Conservation (phyloP, 345 rosid genomes). For the Streptanthus diversifolius region DNA sequence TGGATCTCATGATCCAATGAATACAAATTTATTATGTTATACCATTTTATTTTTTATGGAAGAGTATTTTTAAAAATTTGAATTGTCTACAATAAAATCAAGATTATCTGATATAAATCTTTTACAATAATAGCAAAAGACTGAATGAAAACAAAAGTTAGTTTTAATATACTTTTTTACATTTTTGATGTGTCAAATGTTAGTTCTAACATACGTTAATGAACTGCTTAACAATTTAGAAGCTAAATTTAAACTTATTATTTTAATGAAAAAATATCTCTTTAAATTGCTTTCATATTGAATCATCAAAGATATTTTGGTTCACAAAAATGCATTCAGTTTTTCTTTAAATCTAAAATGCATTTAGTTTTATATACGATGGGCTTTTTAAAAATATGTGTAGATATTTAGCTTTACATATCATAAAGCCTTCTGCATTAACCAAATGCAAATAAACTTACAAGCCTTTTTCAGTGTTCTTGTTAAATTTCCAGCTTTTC, state of each 20-base stretch:
- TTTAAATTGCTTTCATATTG: background rate
- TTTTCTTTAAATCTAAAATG: background rate
- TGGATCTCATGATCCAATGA: constrained; percentile 1
- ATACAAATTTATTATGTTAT: background rate
- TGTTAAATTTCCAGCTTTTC: background rate
- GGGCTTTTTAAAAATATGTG: background rate
- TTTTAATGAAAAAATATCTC: background rate
- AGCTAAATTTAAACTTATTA: no score
- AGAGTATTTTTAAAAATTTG: no score
- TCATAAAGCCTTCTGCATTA: background rate
- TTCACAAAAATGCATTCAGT: background rate
- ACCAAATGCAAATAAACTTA: background rate
- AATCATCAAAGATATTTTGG: background rate
- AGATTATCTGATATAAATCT: no score
- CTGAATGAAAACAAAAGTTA: no score
- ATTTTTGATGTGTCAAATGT: background rate
- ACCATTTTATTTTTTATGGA: no score
- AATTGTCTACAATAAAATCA: no score
- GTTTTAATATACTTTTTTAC: no score
- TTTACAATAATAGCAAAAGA: no score
- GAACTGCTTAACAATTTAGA: no score
- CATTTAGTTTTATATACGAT: background rate
- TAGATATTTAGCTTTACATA: background rate
- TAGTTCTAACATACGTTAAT: no score
- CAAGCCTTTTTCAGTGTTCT: background rate